These are phyloP conservation scores for Sugiyamaella marilandica DNA, from an alignment of 805 yeast species.

Conservation along the genomic window DNA sequence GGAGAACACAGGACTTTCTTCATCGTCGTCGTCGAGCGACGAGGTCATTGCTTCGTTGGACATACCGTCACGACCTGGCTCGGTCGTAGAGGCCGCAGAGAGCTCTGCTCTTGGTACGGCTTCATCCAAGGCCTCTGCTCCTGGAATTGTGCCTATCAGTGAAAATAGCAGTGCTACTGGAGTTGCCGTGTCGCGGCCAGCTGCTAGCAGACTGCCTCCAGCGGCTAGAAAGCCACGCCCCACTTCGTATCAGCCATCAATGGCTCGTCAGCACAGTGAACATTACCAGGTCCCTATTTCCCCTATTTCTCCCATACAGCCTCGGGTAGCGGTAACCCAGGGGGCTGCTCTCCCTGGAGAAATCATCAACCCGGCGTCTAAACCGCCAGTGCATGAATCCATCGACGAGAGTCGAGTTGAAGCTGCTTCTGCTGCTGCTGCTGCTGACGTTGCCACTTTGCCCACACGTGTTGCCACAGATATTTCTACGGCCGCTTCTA, in stretches of 20 bases:
- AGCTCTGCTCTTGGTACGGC: constrained; percentile 1
- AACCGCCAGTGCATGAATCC: constrained; percentile 9
- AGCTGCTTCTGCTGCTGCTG: background rate
- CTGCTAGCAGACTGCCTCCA: constrained; percentile 15
- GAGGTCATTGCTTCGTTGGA: constrained; percentile 22
- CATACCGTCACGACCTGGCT: constrained; percentile 15
- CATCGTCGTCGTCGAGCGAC: constrained; percentile 16
- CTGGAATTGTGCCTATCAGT: background rate
- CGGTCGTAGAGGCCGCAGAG: background rate
- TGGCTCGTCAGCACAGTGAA: constrained; percentile 7
- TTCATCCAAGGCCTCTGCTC: background rate
- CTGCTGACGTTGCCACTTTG: background rate
- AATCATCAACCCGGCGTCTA: constrained; percentile 29
- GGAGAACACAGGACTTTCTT: constrained; percentile 3
- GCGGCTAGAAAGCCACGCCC: constrained; percentile 34
- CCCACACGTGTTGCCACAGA: background rate
- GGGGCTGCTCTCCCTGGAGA: constrained; percentile 33
- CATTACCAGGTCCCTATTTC: constrained; percentile 23
- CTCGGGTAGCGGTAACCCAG: constrained; percentile 31
- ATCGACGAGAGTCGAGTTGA: background rate
- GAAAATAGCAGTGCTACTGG: background rate
- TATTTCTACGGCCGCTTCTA: background rate
- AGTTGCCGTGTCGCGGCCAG: background rate
- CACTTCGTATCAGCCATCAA: constrained; percentile 34
- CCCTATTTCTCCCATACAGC: constrained; percentile 27